Percentiles rank a stretch among this genome's conserved stretches.
These are phyloP conservation scores for Aspergillus hancockii DNA, from an alignment of 495 filamentous ascomycete species.

Conservation along the genomic window DNA sequence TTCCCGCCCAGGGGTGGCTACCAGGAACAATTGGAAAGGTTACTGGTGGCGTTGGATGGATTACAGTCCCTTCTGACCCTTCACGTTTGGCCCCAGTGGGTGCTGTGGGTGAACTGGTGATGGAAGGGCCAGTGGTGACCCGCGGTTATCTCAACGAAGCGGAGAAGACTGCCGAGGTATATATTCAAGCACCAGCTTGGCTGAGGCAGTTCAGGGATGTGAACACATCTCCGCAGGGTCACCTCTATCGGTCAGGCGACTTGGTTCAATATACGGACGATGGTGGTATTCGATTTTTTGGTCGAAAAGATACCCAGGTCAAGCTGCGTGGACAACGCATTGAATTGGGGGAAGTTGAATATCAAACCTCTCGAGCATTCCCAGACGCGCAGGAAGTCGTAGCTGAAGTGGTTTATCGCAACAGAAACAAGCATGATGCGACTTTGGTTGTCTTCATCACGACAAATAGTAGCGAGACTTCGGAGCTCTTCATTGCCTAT, in stretches of 20 bases:
- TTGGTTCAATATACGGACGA: conserved; percentile 11
- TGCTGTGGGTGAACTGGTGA: conserved; percentile 13
- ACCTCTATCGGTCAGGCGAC: conserved; percentile 18
- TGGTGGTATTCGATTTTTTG: conserved; percentile 12
- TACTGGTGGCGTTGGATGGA: conserved; percentile 11
- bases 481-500: background rate
- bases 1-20: background rate
- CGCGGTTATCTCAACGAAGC: conserved; percentile 13
- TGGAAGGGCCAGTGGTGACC: conserved; percentile 17
- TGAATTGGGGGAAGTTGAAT: conserved; percentile 19
- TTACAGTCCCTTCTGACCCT: conserved; percentile 9
- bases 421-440: background rate
- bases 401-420: conserved; percentile 5
- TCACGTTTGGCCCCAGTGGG: conserved; percentile 8
- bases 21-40: conserved; percentile 12
- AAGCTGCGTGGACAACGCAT: conserved; percentile 22
- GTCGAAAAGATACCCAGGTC: conserved; percentile 15
- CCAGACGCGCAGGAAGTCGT: conserved; percentile 9
- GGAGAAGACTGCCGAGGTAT: conserved; percentile 8
- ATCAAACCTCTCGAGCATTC: conserved; percentile 5
- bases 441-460: background rate
- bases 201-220: conserved; percentile 3
- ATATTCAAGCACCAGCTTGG: conserved; percentile 11
- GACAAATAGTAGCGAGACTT: background rate
- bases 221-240: background rate